A percentile compares a stretch with the other conserved stretches of the same genome.
Evolutionary conservation across 208 protist genomes (phyloP).

Genomic region (Leishmania guyanensis): DNA sequence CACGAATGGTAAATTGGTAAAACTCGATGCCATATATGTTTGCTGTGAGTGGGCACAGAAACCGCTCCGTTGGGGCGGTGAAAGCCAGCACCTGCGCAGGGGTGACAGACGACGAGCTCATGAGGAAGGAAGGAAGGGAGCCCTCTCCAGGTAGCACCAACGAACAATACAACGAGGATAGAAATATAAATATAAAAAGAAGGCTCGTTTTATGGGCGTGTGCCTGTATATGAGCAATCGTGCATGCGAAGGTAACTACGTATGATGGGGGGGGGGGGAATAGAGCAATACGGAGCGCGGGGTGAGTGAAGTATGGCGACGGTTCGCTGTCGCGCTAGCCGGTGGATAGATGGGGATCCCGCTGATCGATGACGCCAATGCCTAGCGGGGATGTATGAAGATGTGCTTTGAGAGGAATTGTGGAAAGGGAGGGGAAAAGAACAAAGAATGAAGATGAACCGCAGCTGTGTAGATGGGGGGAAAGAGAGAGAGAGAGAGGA

Average conservation of each 20-base stretch:
- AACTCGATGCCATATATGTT: conserved; percentile 96
- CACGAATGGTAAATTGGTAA: conserved; percentile 93
- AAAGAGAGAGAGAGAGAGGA: conserved; percentile 1
- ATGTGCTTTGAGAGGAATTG: background rate
- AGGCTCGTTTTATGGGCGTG: background rate
- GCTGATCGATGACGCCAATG: background rate
- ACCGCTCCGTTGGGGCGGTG: conserved; percentile 77
- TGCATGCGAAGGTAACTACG: background rate
- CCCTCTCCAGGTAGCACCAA: background rate
- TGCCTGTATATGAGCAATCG: background rate
- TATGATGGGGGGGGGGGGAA: background rate
- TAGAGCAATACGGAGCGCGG: background rate
- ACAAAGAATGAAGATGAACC: background rate
- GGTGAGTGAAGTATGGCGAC: background rate
- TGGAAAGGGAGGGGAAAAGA: conserved; percentile 1
- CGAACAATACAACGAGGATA: background rate
- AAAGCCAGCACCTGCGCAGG: conserved; percentile 72
- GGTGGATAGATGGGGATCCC: background rate
- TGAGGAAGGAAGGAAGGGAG: background rate
- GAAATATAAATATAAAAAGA: background rate
- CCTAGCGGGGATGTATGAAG: background rate
- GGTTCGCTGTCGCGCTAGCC: background rate
- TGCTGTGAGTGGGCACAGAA: conserved; percentile 89
- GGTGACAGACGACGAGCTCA: conserved; percentile 43
- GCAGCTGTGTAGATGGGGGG: background rate